phyloP scores from a whole-genome alignment of 78 protist genomes.

The Planoprotostelium fungivorum region DNA sequence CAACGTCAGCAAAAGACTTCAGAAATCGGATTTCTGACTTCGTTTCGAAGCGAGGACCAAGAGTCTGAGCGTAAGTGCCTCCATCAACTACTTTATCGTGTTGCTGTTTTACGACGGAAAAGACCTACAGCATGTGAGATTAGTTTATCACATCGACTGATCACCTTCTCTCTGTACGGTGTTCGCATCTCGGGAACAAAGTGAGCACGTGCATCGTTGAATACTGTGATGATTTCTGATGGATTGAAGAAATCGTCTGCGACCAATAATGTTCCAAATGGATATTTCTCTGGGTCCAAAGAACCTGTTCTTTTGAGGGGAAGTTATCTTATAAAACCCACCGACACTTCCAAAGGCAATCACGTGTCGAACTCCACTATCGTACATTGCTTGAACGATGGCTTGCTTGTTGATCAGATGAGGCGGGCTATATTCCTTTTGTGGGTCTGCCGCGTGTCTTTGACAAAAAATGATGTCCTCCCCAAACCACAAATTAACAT shows the following conservation, averaged over 20 bases:
- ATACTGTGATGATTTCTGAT: not conserved
- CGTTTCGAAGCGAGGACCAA: not conserved
- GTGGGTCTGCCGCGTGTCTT: not conserved
- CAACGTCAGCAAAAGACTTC: not conserved
- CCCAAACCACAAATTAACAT: not conserved
- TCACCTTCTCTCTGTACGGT: not conserved
- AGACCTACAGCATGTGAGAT: not conserved
- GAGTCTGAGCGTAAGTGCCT: not conserved
- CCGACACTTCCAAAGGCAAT: not conserved
- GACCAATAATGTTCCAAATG: not conserved
- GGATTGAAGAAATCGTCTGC: not conserved
- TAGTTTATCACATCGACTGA: not conserved
- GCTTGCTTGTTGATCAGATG: not conserved
- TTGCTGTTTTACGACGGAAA: not conserved
- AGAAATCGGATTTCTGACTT: not conserved
- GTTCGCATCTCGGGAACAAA: not conserved
- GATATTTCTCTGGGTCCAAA: not conserved
- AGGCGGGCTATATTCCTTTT: not conserved
- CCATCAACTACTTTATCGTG: not conserved
- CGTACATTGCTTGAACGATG: not conserved
- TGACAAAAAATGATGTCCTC: not conserved
- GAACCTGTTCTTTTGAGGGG: not conserved
- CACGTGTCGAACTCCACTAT: not conserved
- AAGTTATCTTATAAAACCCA: too few relatives aligned
- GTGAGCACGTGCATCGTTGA: not conserved